These are phyloP conservation scores for Sabuloglossum arenarium DNA, from an alignment of 495 filamentous ascomycete genomes.

Conservation along the genomic window DNA sequence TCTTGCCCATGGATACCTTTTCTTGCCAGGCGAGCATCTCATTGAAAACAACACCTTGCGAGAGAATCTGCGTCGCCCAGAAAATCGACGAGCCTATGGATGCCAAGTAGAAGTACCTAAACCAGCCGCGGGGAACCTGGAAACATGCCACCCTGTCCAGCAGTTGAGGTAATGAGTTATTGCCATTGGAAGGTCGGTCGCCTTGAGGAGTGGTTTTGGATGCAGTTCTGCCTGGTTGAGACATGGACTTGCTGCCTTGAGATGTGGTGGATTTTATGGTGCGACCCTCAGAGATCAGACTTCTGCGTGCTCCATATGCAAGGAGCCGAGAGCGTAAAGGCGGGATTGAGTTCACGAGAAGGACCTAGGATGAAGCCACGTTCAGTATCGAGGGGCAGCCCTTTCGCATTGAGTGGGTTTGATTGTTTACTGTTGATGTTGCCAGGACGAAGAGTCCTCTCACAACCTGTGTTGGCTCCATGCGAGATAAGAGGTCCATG, in stretches of 20 bases:
- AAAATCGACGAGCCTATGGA: slow-evolving; percentile 52
- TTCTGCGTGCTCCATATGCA: slow-evolving; percentile 34
- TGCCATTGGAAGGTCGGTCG: not conserved
- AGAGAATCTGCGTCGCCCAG: slow-evolving; percentile 51
- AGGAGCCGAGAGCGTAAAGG: slow-evolving; percentile 32
- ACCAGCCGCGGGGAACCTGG: slow-evolving; percentile 69
- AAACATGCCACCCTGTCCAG: slow-evolving; percentile 32
- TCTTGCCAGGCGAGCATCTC: slow-evolving; percentile 15
- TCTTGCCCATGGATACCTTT: not conserved
- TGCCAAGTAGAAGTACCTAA: slow-evolving; percentile 65
- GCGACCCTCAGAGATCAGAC: slow-evolving; percentile 3
- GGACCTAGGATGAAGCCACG: slow-evolving; percentile 22
- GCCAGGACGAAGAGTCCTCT: slow-evolving; percentile 25
- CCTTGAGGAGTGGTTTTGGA: not conserved
- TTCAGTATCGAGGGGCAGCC: not conserved
- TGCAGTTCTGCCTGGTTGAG: too few species aligned
- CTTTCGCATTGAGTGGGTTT: not conserved
- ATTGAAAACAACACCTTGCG: slow-evolving; percentile 28
- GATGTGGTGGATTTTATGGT: not conserved
- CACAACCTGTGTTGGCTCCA: slow-evolving; percentile 23
- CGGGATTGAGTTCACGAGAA: slow-evolving; percentile 29
- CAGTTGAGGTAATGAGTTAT: slow-evolving; percentile 3
- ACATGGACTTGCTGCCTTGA: too few species aligned
- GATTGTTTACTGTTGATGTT: slow-evolving; percentile 25
- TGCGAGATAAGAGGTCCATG: not conserved